These are phyloP conservation scores for Mangifera indica DNA, from an alignment of 345 rosid species.

Conservation along the genomic window DNA sequence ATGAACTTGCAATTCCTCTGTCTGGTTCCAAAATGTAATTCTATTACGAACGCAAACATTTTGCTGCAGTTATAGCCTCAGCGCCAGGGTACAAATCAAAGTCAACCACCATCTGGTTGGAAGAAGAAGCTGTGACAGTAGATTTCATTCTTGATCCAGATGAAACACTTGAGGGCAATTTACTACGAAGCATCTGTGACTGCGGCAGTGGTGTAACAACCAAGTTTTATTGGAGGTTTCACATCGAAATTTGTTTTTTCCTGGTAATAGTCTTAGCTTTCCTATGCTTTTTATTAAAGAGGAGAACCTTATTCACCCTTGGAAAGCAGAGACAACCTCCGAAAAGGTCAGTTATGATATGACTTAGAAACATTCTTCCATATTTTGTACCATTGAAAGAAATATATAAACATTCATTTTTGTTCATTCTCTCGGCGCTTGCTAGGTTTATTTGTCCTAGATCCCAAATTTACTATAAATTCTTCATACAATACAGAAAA, in stretches of 20 bases:
- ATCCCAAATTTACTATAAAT: no score
- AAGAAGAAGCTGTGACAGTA: conserved; percentile 51
- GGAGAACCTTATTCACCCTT: conserved; percentile 46
- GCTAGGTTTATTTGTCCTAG: no score
- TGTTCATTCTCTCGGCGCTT: no score
- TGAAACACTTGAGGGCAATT: conserved; percentile 24
- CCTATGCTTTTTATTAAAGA: conserved; percentile 50
- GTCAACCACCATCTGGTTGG: conserved; percentile 60
- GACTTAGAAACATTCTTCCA: conserved; percentile 9
- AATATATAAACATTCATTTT: background rate
- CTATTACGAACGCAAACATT: conserved; percentile 4
- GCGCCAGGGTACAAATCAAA: conserved; percentile 74
- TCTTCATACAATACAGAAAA: no score
- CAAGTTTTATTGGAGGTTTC: conserved; percentile 39
- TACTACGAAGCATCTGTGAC: conserved; percentile 38
- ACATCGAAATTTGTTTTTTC: conserved; percentile 46
- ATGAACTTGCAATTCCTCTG: background rate
- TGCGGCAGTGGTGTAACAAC: conserved; percentile 36
- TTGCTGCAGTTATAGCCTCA: conserved; percentile 54
- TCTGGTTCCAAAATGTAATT: background rate
- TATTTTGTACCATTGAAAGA: background rate
- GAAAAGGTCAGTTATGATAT: conserved; percentile 30
- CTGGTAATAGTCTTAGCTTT: conserved; percentile 47
- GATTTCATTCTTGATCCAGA: conserved; percentile 88
- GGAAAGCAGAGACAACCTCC: conserved; percentile 48